Percentiles rank a stretch among this genome's conserved stretches.
Evolutionary conservation across 345 rosid species (phyloP).

Genomic region (Cardamine chenopodiifolia): DNA sequence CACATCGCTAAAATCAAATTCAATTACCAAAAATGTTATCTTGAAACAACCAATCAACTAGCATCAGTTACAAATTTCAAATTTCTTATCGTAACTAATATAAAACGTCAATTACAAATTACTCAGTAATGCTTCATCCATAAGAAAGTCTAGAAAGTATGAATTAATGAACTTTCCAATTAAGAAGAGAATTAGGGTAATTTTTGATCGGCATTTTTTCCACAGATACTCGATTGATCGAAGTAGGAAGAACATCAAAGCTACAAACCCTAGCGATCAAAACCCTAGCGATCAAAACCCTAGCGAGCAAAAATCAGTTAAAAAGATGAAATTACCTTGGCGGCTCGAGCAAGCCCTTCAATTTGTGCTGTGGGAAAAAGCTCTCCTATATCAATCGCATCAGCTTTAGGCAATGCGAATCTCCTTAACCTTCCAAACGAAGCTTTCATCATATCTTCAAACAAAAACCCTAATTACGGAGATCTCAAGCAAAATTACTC

Average conservation of each 20-base stretch:
- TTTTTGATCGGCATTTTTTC: not conserved
- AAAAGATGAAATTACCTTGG: slow-evolving; percentile 51
- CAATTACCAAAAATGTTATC: not conserved
- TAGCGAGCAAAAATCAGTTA: not conserved
- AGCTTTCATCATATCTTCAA: slow-evolving; percentile 65
- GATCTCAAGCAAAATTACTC: not conserved
- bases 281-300: slow-evolving; percentile 8
- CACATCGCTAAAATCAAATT: slow-evolving; percentile 9
- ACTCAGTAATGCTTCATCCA: not conserved
- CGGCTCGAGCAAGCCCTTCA: slow-evolving; percentile 80
- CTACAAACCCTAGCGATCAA: not conserved
- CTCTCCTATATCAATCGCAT: slow-evolving; percentile 60
- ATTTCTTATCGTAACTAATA: slow-evolving; percentile 7
- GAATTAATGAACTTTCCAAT: not conserved
- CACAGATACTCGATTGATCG: slow-evolving; percentile 2
- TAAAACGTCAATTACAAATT: not conserved
- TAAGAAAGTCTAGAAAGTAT: not conserved
- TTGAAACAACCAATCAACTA: slow-evolving; percentile 13
- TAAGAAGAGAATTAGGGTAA: not conserved
- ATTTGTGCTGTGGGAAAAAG: slow-evolving; percentile 56
- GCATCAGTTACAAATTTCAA: not conserved
- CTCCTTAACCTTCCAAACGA: slow-evolving; percentile 66
- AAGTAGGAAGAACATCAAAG: not conserved
- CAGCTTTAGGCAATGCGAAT: slow-evolving; percentile 70
- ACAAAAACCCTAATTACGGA: slow-evolving; percentile 29